Percentiles rank a stretch among this genome's conserved stretches.
Conservation (phyloP, 75 land plant species). For the Azolla pinnata region DNA sequence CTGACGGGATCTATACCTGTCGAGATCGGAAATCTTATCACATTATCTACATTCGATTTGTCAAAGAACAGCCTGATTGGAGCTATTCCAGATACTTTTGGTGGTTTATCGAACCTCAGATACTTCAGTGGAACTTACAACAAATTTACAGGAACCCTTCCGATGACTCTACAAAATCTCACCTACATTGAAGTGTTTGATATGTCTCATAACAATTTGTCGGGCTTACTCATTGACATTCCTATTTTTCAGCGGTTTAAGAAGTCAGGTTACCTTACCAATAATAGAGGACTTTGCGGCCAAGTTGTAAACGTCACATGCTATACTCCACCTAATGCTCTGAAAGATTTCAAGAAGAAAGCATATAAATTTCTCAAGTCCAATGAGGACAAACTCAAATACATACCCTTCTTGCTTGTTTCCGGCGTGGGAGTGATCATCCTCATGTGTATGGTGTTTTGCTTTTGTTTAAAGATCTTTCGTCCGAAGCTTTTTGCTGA, state of each 20-base stretch:
- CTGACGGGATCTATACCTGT: neutral
- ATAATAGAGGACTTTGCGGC: conserved; percentile 3
- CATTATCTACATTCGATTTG: conserved; percentile 19
- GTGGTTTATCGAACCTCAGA: conserved; percentile 19
- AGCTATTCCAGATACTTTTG: conserved; percentile 24
- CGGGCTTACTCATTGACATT: conserved; percentile 3
- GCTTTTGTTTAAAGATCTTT: neutral
- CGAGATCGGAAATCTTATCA: neutral
- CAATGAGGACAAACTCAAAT: neutral
- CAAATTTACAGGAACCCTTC: neutral
- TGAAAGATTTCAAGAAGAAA: neutral
- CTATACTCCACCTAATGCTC: neutral
- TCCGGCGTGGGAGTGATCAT: neutral
- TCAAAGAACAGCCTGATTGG: conserved; percentile 33
- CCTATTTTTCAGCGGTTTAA: conserved; percentile 1
- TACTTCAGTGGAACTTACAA: conserved; percentile 4
- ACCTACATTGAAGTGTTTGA: conserved; percentile 1
- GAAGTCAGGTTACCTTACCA: neutral
- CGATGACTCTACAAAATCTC: neutral
- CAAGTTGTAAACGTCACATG: neutral
- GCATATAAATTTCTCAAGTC: neutral
- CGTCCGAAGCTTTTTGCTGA: conserved; percentile 1
- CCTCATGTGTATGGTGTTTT: neutral
- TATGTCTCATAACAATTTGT: conserved; percentile 3
- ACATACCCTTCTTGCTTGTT: neutral